Evolutionary conservation across 2,329 filamentous ascomycete genomes (phyloP).

Genomic region (Daldinia eschscholtzii): DNA sequence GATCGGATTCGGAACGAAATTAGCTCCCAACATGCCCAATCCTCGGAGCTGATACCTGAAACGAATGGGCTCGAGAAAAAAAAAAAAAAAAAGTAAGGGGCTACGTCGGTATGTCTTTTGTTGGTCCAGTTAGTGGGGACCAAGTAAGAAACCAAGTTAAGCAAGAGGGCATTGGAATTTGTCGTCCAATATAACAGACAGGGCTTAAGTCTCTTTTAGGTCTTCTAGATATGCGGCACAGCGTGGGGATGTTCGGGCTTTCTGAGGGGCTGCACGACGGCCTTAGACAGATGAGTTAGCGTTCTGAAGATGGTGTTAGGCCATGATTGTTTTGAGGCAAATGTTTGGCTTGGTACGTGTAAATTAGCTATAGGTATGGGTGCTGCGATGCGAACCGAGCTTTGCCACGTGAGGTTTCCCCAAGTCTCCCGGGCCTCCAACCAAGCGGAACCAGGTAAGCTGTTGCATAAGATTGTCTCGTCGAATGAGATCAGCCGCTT

Average conservation of each 20-base stretch:
- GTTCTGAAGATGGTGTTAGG: constrained; percentile 2
- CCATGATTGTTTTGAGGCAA: constrained; percentile 21
- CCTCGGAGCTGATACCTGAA: constrained; percentile 13
- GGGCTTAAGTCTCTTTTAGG: constrained; percentile 19
- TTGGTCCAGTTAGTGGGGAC: constrained; percentile 29
- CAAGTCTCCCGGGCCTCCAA: constrained; percentile 23
- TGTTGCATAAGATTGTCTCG: constrained; percentile 28
- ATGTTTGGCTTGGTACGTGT: constrained; percentile 31
- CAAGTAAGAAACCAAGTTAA: constrained; percentile 30
- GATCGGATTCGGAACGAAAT: constrained; percentile 14
- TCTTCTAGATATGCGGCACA: constrained; percentile 17
- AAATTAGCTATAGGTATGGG: constrained; percentile 34
- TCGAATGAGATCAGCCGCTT: constrained; percentile 34
- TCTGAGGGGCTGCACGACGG: constrained; percentile 37
- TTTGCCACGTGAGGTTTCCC: constrained; percentile 39
- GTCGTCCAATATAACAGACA: constrained; percentile 7
- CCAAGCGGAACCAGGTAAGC: constrained; percentile 40
- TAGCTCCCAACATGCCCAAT: constrained; percentile 23
- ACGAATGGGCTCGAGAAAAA: constrained; percentile 7
- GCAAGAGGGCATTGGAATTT: constrained; percentile 18
- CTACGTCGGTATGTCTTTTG: constrained; percentile 16
- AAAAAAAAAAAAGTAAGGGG: constrained; percentile 14
- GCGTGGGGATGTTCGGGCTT: constrained; percentile 27
- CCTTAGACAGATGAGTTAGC: constrained; percentile 39
- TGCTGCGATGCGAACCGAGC: constrained; percentile 38